Base-by-base conservation (phyloP, 495 filamentous ascomycete species). In the Penicillium paradoxum region DNA sequence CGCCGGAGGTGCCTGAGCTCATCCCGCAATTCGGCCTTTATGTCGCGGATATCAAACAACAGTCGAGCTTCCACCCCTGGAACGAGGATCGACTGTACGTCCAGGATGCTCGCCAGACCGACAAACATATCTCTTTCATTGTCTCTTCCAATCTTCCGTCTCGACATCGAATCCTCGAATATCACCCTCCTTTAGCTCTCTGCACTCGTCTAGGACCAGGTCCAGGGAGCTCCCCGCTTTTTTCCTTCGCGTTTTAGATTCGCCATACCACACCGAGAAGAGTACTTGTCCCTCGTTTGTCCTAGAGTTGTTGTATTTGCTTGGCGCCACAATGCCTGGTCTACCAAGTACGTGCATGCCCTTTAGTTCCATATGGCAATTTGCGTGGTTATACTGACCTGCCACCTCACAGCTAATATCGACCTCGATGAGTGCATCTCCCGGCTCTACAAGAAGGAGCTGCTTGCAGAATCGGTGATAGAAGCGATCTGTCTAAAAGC, bases 401-500 rank as follows among this genome's bases (percentile, higher is more conserved):
- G 39, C 39, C 18, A 38, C 40, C 59, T 41, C 21, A 33, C 14
- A 97, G 93, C 89, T 56, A 96, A 88, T 71, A 90, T 98, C 66
- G 93, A 98, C 71, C 83, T 98, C 60, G 93, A 98, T 74, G 90
- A 97, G 78, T 98, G 93, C 73, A 97, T 98, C 72, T 82, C 87
- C 62, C 83, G 93, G 51, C 83, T 98, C 22, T 96, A 97, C 71
- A 89, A 90, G 54, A 97, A 97, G 70, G 92, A 97, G 67, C 79
- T 98, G 45, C 79, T 98, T 21, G 93, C 95, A 41, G 93, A 98
- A 72, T 95, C 92, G 7, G 95, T 98, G 38, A 91, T 98, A 68
- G 93, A 98, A 73, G 93, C 95, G 62, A 95, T 98, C 83, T 98
- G 93, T 69, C 91, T 93, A 62, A 98, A 98, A 70, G 90, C 95